A percentile compares a stretch with the other conserved stretches of the same genome.
Conservation (phyloP, 495 filamentous ascomycete species). For the Baudoinia panamericana region DNA sequence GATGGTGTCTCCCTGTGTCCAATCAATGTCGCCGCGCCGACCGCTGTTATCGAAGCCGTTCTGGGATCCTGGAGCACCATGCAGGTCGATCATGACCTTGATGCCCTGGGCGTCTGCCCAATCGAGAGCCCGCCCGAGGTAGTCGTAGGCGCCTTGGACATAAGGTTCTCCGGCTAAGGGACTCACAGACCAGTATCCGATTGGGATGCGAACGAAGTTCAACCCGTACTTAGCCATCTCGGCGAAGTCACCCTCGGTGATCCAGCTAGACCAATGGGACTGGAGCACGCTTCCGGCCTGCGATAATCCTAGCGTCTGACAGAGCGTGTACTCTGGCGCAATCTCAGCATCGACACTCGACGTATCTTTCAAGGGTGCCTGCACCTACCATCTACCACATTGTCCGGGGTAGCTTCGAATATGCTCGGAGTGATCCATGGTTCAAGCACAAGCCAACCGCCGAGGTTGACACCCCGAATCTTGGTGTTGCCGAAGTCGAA, state of each 20-base stretch:
- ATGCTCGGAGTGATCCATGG: conserved; percentile 37
- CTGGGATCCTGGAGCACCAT: conserved; percentile 39
- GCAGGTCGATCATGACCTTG: conserved; percentile 58
- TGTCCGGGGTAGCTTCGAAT: conserved; percentile 27
- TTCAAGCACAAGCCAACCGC: conserved; percentile 36
- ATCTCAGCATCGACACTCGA: not conserved
- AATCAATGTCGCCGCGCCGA: conserved; percentile 23
- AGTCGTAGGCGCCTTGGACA: conserved; percentile 56
- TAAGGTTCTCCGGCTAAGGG: conserved; percentile 52
- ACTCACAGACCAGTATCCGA: conserved; percentile 62
- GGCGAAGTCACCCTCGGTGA: conserved; percentile 53
- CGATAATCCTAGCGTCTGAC: conserved; percentile 24
- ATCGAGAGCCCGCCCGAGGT: conserved; percentile 49
- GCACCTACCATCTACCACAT: conserved; percentile 26
- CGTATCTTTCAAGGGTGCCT: not conserved
- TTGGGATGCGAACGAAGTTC: conserved; percentile 66
- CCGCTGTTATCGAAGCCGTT: conserved; percentile 35
- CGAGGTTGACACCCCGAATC: conserved; percentile 33
- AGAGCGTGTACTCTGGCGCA: conserved; percentile 24
- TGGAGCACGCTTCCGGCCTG: conserved; percentile 26
- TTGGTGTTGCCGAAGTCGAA: conserved; percentile 30
- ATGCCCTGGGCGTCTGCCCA: conserved; percentile 54
- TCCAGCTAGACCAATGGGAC: conserved; percentile 39
- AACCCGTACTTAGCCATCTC: conserved; percentile 52
- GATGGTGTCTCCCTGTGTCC: conserved; percentile 31